phyloP scores from a whole-genome alignment of 768 basidiomycete species.

The Rickenella mellea region DNA sequence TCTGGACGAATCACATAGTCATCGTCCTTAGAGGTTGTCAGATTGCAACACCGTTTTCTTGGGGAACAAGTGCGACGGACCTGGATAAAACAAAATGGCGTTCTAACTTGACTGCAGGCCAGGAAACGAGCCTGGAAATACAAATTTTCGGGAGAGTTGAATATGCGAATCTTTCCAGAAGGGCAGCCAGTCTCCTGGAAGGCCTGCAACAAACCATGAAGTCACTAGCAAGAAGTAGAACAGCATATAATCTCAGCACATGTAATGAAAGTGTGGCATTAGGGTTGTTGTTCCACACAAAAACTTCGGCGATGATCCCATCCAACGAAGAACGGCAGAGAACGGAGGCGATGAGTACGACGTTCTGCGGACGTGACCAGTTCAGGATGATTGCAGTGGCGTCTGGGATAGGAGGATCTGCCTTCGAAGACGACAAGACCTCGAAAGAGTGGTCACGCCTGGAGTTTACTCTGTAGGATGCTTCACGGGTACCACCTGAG shows the following conservation, averaged over 20 bases:
- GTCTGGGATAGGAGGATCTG: constrained; percentile 27
- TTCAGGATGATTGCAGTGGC: constrained; percentile 54
- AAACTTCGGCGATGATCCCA: constrained; percentile 35
- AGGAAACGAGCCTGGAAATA: constrained; percentile 57
- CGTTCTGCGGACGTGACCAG: constrained; percentile 59
- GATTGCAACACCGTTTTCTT: background rate
- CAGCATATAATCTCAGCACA: constrained; percentile 22
- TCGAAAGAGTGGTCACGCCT: too few species aligned
- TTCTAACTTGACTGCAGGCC: constrained; percentile 41
- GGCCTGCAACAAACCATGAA: constrained; percentile 1
- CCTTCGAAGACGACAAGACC: too few species aligned
- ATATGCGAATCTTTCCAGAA: constrained; percentile 33
- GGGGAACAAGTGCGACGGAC: constrained; percentile 19
- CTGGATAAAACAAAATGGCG: constrained; percentile 56
- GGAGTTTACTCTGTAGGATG: too few species aligned
- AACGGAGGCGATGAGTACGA: constrained; percentile 40
- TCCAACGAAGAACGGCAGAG: constrained; percentile 40
- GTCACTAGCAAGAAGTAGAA: background rate
- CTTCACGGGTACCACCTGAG: too few species aligned
- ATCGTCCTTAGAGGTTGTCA: constrained; percentile 54
- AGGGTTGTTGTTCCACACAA: constrained; percentile 60
- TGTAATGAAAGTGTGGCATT: constrained; percentile 23
- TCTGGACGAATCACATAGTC: constrained; percentile 56
- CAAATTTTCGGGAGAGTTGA: constrained; percentile 47
- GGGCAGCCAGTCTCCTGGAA: constrained; percentile 32